Evolutionary conservation across 148 eudicot species (phyloP), one percentile per base, ranked within the genome.

Genomic region (Rhododendron williamsianum): DNA sequence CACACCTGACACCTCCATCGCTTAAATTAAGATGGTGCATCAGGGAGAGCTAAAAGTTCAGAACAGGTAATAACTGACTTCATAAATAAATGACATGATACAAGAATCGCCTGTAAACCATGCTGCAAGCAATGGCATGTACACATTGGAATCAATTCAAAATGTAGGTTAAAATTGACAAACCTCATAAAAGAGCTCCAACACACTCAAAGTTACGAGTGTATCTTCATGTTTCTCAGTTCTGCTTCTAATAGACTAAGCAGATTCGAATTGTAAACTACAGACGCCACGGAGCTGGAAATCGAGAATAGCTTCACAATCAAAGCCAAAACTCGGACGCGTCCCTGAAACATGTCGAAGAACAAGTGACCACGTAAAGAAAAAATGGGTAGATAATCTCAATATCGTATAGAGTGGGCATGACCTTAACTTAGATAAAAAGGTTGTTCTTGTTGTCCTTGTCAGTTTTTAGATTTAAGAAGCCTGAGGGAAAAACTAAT

Each of bases 111-210:
- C 19, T n/a, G 43, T 43, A 13, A 41, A 72, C 73, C n/a, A 86
- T 41, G 8, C 21, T 81, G 63, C 69, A 83, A 83, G 65, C 84
- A 60, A 3, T 13, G 9, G 15, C 73, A 23, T 19, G 18, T 15
- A 23, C 3, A 81, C 16, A 54, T 13, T 54, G 49, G 21, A 36
- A n/a, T 9, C 73, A 30, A 67, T 81, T 56, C 11, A 83, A 45
- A 56, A 41, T 77, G 76, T 2, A 41, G 38, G 43, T 38, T 58
- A 58, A 72, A 27, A 71, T 15, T 52, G 76, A 13, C 89, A 82
- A 84, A 95, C 99, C 98, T 95, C 99, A 86, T 89, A 95, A 30
- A 95, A 58, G 78, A 97, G 98, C 91, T 97, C 99, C 92, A 97
- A 82, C 71, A 90, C 91, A 87, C 91, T 95, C 89, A 97, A 89